Evolutionary conservation across 306 rosid species (phyloP), one percentile per base, ranked within the genome.

Genomic region (Acacia crassicarpa): DNA sequence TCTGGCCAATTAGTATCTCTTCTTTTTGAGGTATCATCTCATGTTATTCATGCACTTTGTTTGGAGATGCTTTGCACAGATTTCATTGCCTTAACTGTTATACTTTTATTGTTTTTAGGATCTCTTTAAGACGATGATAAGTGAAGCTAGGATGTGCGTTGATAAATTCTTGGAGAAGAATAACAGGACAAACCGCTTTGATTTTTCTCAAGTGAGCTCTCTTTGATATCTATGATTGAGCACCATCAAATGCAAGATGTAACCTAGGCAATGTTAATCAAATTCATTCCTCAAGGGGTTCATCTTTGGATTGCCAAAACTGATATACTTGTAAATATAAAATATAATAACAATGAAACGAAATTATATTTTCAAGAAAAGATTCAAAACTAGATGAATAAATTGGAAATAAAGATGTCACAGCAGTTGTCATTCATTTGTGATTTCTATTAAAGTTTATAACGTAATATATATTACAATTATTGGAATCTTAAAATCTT

Each of bases 1-100:
- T 93, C 98, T 84, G 99, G 99, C 82, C 98, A 95, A 80, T 73
- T 93, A 66, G 88, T 95, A 78, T 90, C 98, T 70, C 88, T 95
- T 51, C 93, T 93, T 61, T 95, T 95, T 86, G 99, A 95, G 98
- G 98, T 94, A 91, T 75, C 59, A 58, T 54, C 76, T 51, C 78
- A 67, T 79, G 69, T 75, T 30, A 40, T 75, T 77, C 66, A 41
- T 77, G 77, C 35, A 41, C 51, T 76, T 72, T 35, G 20, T 80
- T 63, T 63, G 74, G 53, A 76, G 72, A 68, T 69, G 38, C 59
- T 53, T 78, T 78, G 61, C 56, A 67, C 25, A 71, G 16, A 15
- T 84, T 76, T 82, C 45, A 46, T 70, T 59, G 32, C 41, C 43
- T 78, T 44, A 61, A 22, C 45, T 81, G 67, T 56, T 38, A 45